Base-by-base conservation (phyloP, 1,284 basidiomycete species). In the Taiwanofungus camphoratus region DNA sequence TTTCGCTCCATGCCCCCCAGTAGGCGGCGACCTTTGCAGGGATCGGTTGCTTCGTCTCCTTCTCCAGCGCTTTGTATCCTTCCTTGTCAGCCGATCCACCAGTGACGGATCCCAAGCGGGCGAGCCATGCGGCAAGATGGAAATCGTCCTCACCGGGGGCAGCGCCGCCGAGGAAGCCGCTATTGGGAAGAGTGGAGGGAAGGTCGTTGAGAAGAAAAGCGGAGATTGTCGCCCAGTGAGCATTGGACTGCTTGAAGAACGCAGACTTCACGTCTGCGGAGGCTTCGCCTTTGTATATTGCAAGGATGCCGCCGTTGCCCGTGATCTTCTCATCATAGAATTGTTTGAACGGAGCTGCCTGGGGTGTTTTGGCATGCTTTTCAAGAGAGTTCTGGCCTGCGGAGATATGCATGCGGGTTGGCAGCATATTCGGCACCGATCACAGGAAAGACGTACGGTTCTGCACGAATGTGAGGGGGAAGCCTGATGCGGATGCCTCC, bases 271-370 rank as follows among this genome's bases (percentile, higher is more conserved):
- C 58, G 3, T 63, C 56, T 1, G 55, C 59, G 21, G 71, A 48
- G 3, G 61, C 67, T 16, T 57, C 59, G 40, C 67, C 68, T 37
- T 65, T 63, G 58, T 70, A 71, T 38, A 78, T 54, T 8, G 66
- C 62, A 50, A 76, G 62, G 44, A 79, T 46, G 32, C 59, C 64
- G 35, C 70, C 68, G 59, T 79, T 79, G 30, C 49, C 60, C 13
- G 61, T 55, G 43, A 74, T 63, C 61, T 79, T 82, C 39, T 58
- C 56, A 26, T 70, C 62, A 53, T 81, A 75, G 63, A 81, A 79
- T 2, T 62, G 55, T 56, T 73, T 73, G 67, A 73, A 68, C 30
- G 65, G 58, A 7, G 60, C 63, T 5, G 68, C 73, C 24, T 73
- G 70, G 16, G 67, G 57, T 7, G 66, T 63, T 23, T 62, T 56